These are phyloP conservation scores for Peniophora sp. DNA, from an alignment of 1,284 basidiomycete genomes.

Conservation along the genomic window DNA sequence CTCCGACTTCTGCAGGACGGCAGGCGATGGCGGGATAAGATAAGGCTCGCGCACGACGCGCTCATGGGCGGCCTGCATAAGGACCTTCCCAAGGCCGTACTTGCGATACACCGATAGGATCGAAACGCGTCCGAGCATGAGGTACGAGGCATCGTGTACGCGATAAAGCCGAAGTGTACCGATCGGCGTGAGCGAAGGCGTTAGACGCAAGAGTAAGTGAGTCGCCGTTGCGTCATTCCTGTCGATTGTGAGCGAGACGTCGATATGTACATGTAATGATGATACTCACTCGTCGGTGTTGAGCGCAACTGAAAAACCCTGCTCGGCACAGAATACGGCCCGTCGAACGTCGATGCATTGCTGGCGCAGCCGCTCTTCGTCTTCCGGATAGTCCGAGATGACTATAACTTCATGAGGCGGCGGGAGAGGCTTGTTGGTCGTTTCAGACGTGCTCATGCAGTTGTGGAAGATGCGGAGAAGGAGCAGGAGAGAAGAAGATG, in stretches of 20 bases:
- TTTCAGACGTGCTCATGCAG: neutral
- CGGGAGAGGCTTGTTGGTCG: neutral
- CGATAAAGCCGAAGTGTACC: slow-evolving; percentile 54
- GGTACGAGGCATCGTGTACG: slow-evolving; percentile 26
- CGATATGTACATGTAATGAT: neutral
- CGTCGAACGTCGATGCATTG: slow-evolving; percentile 60
- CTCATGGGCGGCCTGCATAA: slow-evolving; percentile 52
- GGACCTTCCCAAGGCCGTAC: slow-evolving; percentile 52
- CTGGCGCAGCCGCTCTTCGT: slow-evolving; percentile 28
- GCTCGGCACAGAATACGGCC: slow-evolving; percentile 62
- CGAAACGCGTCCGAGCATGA: slow-evolving; percentile 65
- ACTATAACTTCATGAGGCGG: slow-evolving; percentile 51
- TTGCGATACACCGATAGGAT: slow-evolving; percentile 59
- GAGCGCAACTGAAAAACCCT: slow-evolving; percentile 59
- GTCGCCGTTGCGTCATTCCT: slow-evolving; percentile 55
- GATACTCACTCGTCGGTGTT: slow-evolving; percentile 62
- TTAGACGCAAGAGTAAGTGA: slow-evolving; percentile 64
- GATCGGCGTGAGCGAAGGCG: slow-evolving; percentile 49
- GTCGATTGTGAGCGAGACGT: neutral
- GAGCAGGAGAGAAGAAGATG: too few relatives aligned
- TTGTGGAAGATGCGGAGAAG: too few relatives aligned
- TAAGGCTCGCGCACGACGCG: slow-evolving; percentile 30
- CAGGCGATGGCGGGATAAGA: slow-evolving; percentile 21
- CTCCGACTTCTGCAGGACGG: too few relatives aligned
- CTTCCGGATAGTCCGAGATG: slow-evolving; percentile 26